phyloP scores from a whole-genome alignment of 495 filamentous ascomycete genomes.

The Penicillium verhagenii region DNA sequence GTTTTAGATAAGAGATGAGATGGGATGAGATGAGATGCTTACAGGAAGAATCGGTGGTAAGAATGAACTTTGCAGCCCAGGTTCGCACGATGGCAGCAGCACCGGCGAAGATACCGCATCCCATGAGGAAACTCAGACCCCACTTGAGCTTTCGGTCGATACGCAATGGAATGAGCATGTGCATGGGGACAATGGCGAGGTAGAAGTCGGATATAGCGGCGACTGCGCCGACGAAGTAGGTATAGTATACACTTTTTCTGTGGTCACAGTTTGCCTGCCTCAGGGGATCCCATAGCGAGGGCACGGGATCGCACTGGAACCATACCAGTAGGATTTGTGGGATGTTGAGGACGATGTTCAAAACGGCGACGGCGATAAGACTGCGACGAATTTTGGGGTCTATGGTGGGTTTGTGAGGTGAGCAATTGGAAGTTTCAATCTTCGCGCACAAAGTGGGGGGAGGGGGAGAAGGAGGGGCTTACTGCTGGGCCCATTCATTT shows the following conservation, averaged over 20 bases:
- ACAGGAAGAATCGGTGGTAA: constrained; percentile 25
- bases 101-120: constrained; percentile 25
- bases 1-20: neutral
- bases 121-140: constrained; percentile 29
- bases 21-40: neutral
- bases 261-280: constrained; percentile 21
- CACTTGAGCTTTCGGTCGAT: constrained; percentile 30
- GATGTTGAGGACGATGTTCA: constrained; percentile 26
- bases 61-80: constrained; percentile 27
- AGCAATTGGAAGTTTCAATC: too few relatives aligned
- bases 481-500: constrained; percentile 29
- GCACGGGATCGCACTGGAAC: constrained; percentile 23
- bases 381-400: constrained; percentile 26
- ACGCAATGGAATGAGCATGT: constrained; percentile 22
- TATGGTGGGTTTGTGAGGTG: neutral
- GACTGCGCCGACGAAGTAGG: constrained; percentile 24
- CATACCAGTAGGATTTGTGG: constrained; percentile 23
- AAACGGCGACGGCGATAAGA: constrained; percentile 20
- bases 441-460: too few relatives aligned
- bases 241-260: constrained; percentile 25
- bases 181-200: constrained; percentile 24
- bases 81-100: constrained; percentile 27
- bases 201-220: constrained; percentile 26
- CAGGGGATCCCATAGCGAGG: constrained; percentile 23
- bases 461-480: neutral